Percentiles rank a stretch among this genome's conserved stretches.
phyloP scores from a whole-genome alignment of 768 basidiomycete species.

The Hypholoma sublateritium region DNA sequence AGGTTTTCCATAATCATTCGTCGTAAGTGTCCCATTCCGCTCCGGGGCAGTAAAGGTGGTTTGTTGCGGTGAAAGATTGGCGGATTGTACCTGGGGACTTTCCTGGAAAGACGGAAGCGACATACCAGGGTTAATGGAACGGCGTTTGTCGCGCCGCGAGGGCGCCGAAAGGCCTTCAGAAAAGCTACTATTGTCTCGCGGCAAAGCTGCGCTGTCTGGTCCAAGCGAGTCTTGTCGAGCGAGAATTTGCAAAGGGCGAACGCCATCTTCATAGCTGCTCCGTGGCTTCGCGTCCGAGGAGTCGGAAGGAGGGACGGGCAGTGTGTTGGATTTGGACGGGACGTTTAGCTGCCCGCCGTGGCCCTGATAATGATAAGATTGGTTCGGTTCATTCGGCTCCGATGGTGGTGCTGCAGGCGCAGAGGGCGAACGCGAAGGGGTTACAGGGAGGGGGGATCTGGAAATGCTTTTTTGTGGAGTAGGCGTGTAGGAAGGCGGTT shows the following conservation, averaged over 20 bases:
- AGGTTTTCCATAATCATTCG: constrained; percentile 10
- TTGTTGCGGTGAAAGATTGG: constrained; percentile 21
- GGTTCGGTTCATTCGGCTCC: not conserved
- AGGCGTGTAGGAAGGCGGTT: constrained; percentile 15
- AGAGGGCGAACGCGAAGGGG: constrained; percentile 13
- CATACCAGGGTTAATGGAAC: constrained; percentile 50
- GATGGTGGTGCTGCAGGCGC: constrained; percentile 9
- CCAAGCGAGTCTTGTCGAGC: constrained; percentile 23
- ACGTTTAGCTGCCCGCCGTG: constrained; percentile 7
- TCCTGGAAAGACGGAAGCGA: constrained; percentile 34
- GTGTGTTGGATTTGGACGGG: constrained; percentile 38
- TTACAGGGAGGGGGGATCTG: not conserved
- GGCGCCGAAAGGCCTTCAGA: constrained; percentile 35
- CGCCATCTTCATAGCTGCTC: constrained; percentile 46
- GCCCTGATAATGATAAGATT: not conserved
- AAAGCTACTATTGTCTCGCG: constrained; percentile 6
- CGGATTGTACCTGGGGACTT: constrained; percentile 21
- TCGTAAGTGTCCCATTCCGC: constrained; percentile 8
- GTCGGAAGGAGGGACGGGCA: constrained; percentile 34
- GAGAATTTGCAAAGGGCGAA: constrained; percentile 40
- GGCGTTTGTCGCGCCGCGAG: constrained; percentile 42
- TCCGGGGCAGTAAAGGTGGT: constrained; percentile 12
- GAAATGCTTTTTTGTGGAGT: not conserved
- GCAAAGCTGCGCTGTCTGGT: constrained; percentile 11
- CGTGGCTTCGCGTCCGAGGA: constrained; percentile 28